Evolutionary conservation across 2,329 filamentous ascomycete species (phyloP).

Genomic region (Aspergillus ibericus): DNA sequence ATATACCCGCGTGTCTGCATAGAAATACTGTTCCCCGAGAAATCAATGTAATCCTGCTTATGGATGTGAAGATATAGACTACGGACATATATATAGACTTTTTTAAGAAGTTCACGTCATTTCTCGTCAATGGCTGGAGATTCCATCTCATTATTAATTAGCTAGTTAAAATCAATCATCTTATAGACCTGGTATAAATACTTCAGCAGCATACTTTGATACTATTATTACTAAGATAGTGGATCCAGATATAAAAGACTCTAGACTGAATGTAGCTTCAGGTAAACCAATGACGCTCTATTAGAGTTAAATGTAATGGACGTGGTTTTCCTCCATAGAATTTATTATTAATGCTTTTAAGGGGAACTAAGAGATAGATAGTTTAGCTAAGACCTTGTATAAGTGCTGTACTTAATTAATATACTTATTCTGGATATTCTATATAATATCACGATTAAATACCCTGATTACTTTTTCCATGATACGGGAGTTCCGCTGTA

Average conservation of each 20-base stretch:
- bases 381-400: background rate
- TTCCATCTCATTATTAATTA: background rate
- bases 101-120: background rate
- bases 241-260: background rate
- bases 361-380: background rate
- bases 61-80: background rate
- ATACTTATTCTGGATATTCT: background rate
- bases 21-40: background rate
- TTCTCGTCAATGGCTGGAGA: background rate
- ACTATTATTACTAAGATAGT: background rate
- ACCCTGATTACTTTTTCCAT: background rate
- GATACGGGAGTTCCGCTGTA: background rate
- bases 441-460: background rate
- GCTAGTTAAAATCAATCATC: background rate
- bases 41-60: background rate
- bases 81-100: background rate
- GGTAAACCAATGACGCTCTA: background rate
- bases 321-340: background rate
- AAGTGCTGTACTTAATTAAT: background rate
- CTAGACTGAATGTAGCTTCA: background rate
- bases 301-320: background rate
- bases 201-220: background rate
- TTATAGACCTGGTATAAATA: background rate
- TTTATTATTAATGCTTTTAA: background rate
- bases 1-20: background rate